Evolutionary conservation across 2,329 filamentous ascomycete species (phyloP).

Genomic region (Verticillium nonalfalfae): DNA sequence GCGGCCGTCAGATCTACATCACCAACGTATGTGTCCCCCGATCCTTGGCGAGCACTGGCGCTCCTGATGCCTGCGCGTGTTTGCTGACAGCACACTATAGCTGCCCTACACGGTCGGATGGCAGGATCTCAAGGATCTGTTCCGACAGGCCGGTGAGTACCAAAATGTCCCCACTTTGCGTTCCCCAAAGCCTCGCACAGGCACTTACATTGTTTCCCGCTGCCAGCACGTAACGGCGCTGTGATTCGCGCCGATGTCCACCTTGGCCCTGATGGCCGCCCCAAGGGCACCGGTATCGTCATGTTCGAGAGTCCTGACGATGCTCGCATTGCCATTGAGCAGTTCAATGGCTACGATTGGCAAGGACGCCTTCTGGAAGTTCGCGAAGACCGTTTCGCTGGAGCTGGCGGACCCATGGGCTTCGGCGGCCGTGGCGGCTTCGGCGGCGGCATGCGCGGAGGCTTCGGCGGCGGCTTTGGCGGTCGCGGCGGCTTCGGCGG

Average conservation of each 20-base stretch:
- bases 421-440: slow-evolving; percentile 53
- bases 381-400: slow-evolving; percentile 90
- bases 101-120: slow-evolving; percentile 96
- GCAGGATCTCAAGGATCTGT: slow-evolving; percentile 98
- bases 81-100: slow-evolving; percentile 43
- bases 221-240: slow-evolving; percentile 54
- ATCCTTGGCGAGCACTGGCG: not conserved
- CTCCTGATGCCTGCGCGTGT: slow-evolving; percentile 84
- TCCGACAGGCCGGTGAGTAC: slow-evolving; percentile 89
- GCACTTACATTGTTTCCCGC: not conserved
- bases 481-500: slow-evolving; percentile 38
- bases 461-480: slow-evolving; percentile 47
- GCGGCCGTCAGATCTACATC: slow-evolving; percentile 87
- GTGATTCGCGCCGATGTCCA: slow-evolving; percentile 96
- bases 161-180: slow-evolving; percentile 1
- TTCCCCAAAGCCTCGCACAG: slow-evolving; percentile 6
- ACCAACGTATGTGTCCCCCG: slow-evolving; percentile 79
- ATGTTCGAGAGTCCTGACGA: slow-evolving; percentile 94
- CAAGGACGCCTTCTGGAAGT: slow-evolving; percentile 91
- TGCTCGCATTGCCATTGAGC: slow-evolving; percentile 89
- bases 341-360: slow-evolving; percentile 99
- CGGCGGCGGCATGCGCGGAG: slow-evolving; percentile 52
- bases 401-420: slow-evolving; percentile 46
- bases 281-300: slow-evolving; percentile 95
- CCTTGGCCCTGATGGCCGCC: slow-evolving; percentile 80